Evolutionary conservation across 2,329 filamentous ascomycete species (phyloP), one percentile per base, ranked within the genome.

Genomic region (Colletotrichum sansevieriae): DNA sequence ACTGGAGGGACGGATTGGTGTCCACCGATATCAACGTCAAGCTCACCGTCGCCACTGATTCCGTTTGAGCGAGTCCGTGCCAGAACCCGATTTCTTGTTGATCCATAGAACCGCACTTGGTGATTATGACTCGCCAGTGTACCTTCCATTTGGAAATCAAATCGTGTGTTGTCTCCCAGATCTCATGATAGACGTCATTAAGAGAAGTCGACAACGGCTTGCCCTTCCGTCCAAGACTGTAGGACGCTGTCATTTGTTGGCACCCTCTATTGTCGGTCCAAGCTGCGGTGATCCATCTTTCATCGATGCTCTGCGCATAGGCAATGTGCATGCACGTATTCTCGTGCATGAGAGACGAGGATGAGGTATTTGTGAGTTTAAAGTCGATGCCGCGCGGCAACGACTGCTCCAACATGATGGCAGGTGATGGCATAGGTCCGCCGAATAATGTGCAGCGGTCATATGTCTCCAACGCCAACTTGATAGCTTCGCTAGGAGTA

Each of bases 261-360:
- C 87, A 88, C 2, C 93, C 93, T 29, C 87, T 87, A 72, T 90
- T 93, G 75, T 97, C 92, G 1, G 91, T 93, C 93, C 93, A 97
- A 0, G 91, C 91, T 6, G 89, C 91, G 12, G 90, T 91, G 43
- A 96, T 81, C 94, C 94, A 97, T 9, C 90, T 84, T 20, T 91
- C 88, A 76, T 95, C 92, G 11, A 90, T 83, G 74, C 92, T 95
- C 63, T 90, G 86, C 2, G 91, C 88, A 74, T 97, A 97, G 1
- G 91, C 92, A 51, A 97, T 82, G 76, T 97, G 93, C 35, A 97
- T 88, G 74, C 91, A 91, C 0, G 90, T 92, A 72, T 94, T 93
- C 76, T 96, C 93, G 63, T 91, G 88, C 61, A 96, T 83, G 6
- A 95, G 81, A 18, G 93, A 92, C 18, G 89, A 87, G 0, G 92